Percentiles rank a stretch among this genome's conserved stretches.
Evolutionary conservation across 257 asterid genomes (phyloP).

Genomic region (Voacanga thouarsii): DNA sequence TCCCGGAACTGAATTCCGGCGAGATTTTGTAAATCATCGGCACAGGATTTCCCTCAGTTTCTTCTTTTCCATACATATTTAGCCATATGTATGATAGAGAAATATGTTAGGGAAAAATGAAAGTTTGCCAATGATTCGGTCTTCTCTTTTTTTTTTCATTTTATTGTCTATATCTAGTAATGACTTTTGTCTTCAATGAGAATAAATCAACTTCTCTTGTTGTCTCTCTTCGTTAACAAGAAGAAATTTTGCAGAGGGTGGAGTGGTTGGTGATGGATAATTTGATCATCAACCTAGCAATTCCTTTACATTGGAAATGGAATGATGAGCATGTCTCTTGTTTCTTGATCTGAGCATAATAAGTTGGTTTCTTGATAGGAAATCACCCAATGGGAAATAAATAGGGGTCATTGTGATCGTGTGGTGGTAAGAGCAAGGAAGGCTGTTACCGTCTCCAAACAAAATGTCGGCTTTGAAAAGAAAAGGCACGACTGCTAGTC

Average conservation of each 20-base stretch:
- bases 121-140: conserved; percentile 51
- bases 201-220: conserved; percentile 24
- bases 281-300: background rate
- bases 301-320: background rate
- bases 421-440: background rate
- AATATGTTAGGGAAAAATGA: conserved; percentile 59
- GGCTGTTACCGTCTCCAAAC: too few species aligned
- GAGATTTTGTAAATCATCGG: conserved; percentile 51
- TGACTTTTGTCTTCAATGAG: conserved; percentile 27
- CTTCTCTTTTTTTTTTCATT: background rate
- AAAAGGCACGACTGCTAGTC: background rate
- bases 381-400: background rate
- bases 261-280: background rate
- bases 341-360: background rate
- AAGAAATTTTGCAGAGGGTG: background rate
- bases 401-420: background rate
- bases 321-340: background rate
- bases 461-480: background rate
- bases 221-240: background rate
- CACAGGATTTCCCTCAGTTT: conserved; percentile 65
- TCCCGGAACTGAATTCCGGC: conserved; percentile 40
- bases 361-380: background rate
- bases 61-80: conserved; percentile 12
- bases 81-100: conserved; percentile 7
- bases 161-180: conserved; percentile 10